Evolutionary conservation across 768 basidiomycete genomes (phyloP).

Genomic region (Plicaturopsis crispa): DNA sequence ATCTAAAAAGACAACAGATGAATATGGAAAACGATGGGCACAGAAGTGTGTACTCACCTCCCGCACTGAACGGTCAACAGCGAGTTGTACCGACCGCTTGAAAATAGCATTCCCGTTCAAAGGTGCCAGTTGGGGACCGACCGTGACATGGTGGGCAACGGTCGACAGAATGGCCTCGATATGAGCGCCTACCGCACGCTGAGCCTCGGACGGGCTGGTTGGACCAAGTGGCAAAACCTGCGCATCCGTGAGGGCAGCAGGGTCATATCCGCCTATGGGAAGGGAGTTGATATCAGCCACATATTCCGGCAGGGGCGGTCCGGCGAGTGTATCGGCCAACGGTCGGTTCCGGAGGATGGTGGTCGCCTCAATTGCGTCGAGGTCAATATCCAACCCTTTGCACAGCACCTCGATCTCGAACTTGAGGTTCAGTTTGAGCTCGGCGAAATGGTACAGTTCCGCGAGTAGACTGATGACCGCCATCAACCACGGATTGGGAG

Average conservation of each 20-base stretch:
- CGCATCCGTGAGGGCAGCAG: slow-evolving; percentile 42
- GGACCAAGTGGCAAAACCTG: slow-evolving; percentile 59
- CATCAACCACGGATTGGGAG: slow-evolving; percentile 99
- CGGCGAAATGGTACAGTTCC: slow-evolving; percentile 96
- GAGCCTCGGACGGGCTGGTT: slow-evolving; percentile 52
- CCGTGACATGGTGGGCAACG: slow-evolving; percentile 64
- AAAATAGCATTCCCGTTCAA: slow-evolving; percentile 74
- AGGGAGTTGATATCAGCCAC: slow-evolving; percentile 74
- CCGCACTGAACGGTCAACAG: slow-evolving; percentile 89
- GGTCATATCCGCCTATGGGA: slow-evolving; percentile 67
- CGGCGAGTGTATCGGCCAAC: slow-evolving; percentile 44
- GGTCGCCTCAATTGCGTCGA: slow-evolving; percentile 79
- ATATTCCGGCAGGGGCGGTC: slow-evolving; percentile 69
- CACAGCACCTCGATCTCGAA: slow-evolving; percentile 98
- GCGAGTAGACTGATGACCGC: slow-evolving; percentile 86
- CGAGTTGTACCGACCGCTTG: slow-evolving; percentile 85
- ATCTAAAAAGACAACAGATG: slow-evolving; percentile 42
- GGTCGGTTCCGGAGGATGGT: slow-evolving; percentile 76
- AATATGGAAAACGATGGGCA: not conserved
- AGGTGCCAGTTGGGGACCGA: slow-evolving; percentile 71
- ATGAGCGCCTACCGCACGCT: slow-evolving; percentile 65
- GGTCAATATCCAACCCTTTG: slow-evolving; percentile 82
- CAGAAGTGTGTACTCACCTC: slow-evolving; percentile 49
- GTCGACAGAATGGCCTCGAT: slow-evolving; percentile 73
- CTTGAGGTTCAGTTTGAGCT: slow-evolving; percentile 92